Percentiles rank a stretch among this genome's conserved stretches.
Conservation (phyloP, 331 rosid genomes). For the Acacia pycnantha region DNA sequence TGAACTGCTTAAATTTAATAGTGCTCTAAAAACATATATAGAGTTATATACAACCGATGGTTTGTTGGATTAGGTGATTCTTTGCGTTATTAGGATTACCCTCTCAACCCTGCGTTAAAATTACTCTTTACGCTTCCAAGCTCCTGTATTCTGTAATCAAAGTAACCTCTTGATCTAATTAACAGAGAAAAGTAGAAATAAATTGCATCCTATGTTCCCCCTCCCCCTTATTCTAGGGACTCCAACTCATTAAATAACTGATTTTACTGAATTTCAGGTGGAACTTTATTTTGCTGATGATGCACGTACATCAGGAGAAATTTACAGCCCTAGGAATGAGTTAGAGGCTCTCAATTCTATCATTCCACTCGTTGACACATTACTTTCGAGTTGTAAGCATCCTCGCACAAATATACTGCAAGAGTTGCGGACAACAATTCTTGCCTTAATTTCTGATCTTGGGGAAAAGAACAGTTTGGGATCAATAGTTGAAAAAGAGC, state of each 20-base stretch:
- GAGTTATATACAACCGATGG: not conserved
- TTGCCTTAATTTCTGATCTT: slow-evolving; percentile 46
- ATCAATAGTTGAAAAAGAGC: slow-evolving; percentile 44
- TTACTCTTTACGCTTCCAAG: not conserved
- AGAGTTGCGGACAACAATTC: slow-evolving; percentile 38
- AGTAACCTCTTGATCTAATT: slow-evolving; percentile 16
- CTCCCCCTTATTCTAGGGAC: slow-evolving; percentile 5
- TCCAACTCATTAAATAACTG: slow-evolving; percentile 25
- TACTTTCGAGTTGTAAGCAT: slow-evolving; percentile 44
- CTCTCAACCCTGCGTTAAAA: not conserved
- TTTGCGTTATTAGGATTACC: not conserved
- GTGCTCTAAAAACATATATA: slow-evolving; percentile 21
- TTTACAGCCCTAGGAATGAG: slow-evolving; percentile 83
- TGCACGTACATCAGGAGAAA: slow-evolving; percentile 36
- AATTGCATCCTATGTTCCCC: not conserved
- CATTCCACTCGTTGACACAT: slow-evolving; percentile 50
- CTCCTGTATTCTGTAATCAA: not conserved
- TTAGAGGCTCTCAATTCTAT: slow-evolving; percentile 66
- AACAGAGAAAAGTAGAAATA: slow-evolving; percentile 15
- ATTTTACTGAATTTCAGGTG: slow-evolving; percentile 51
- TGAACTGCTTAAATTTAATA: not conserved
- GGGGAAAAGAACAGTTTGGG: slow-evolving; percentile 39
- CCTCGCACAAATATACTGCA: slow-evolving; percentile 42
- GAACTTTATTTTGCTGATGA: slow-evolving; percentile 86
- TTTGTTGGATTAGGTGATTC: slow-evolving; percentile 1